Base-by-base conservation (phyloP, 2,329 filamentous ascomycete species). In the Chaetomium globosum region DNA sequence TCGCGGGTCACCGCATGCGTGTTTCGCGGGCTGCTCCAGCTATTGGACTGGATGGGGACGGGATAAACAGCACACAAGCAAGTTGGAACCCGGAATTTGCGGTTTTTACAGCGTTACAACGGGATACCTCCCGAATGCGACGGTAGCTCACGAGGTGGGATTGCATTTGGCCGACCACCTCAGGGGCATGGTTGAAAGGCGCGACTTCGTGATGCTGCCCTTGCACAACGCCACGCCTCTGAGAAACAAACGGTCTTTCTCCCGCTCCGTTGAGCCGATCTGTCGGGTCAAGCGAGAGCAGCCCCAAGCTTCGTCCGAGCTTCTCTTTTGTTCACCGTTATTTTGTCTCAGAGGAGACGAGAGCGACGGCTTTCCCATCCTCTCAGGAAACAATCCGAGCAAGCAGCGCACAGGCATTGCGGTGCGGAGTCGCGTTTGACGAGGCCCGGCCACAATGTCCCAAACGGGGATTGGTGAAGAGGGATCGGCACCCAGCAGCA, bases 381-480 rank as follows among this genome's bases (percentile, higher is more conserved):
- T 53, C 33, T 36, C 48, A 26, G 16, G 30, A 28, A 52, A 33
- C 30, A 31, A 31, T 28, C 31, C 5, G 39, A 28, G 51, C 31
- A 52, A 57, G 56, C 39, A 21, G 23, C 61, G 61, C 61, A 63
- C 61, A 53, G 61, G 53, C 53, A 33, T 48, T 9, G 13, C 55
- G 26, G 33, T 28, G 48, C 9, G 28, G 49, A 59, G 54, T 59
- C 55, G 30, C 19, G 28, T 59, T 49, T 59, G 61, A 55, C 19
- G 56, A 64, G 55, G 10, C 28, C 28, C 61, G 61, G 55, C 26
- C 33, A 21, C 49, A 55, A 49, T 39, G 49, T 26, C 33, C 61
- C 48, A 21, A 63, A 52, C 7, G 2, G 61, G 61, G n/a, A 58
- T 31, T 30, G 4, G 46, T 54, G 48, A 51, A 55, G 53, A 63